Percentiles rank a stretch among this genome's conserved stretches.
These are phyloP conservation scores for Blastobotrys buckinghamii DNA, from an alignment of 1,139 yeast genomes.

Conservation along the genomic window DNA sequence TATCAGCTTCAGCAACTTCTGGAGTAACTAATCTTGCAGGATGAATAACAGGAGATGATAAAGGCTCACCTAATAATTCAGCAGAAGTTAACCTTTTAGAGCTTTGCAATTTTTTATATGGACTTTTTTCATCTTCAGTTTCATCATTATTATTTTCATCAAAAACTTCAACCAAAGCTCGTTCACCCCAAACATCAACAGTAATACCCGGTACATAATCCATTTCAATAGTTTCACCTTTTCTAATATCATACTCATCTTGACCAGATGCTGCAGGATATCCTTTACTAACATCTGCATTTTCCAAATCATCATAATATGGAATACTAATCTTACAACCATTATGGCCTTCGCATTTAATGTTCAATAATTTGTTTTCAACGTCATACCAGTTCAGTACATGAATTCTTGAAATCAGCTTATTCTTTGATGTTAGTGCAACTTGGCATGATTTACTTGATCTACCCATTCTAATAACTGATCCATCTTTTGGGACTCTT, in stretches of 20 bases:
- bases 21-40: no score
- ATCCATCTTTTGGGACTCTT: conserved; percentile 31
- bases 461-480: conserved; percentile 48
- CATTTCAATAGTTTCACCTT: conserved; percentile 48
- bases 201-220: conserved; percentile 53
- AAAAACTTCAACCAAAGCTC: conserved; percentile 48
- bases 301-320: conserved; percentile 19
- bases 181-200: conserved; percentile 57
- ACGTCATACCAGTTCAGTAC: conserved; percentile 37
- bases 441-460: conserved; percentile 59
- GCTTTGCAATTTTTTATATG: background rate
- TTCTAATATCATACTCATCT: conserved; percentile 33
- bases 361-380: conserved; percentile 25
- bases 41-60: no score
- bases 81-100: no score
- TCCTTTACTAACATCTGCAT: conserved; percentile 10
- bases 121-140: conserved; percentile 30
- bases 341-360: conserved; percentile 65
- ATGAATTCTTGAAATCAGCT: conserved; percentile 65
- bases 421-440: conserved; percentile 48
- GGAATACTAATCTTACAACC: conserved; percentile 64
- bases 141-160: conserved; percentile 38
- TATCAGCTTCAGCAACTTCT: no score
- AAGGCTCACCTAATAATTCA: no score
- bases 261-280: conserved; percentile 28